Conservation (phyloP, 495 filamentous ascomycete genomes). For the Terfezia claveryi region DNA sequence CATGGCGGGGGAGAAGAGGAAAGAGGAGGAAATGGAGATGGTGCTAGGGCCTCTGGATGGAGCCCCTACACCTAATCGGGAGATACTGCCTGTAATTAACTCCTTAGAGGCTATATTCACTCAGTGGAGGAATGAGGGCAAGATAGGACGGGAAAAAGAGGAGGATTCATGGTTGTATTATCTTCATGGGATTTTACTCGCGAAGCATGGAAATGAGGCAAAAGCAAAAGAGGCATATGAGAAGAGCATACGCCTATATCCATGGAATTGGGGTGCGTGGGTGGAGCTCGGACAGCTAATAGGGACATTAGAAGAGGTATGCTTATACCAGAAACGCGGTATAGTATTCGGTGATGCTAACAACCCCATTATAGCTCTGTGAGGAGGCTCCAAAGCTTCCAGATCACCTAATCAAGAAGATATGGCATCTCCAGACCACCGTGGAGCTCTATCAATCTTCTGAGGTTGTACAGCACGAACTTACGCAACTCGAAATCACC, state of each 20-base stretch:
- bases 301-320: conserved; percentile 60
- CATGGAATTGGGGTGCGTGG: conserved; percentile 96
- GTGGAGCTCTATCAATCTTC: conserved; percentile 80
- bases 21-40: conserved; percentile 94
- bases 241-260: conserved; percentile 60
- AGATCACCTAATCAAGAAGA: conserved; percentile 73
- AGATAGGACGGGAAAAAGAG: conserved; percentile 23
- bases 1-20: conserved; percentile 83
- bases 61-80: conserved; percentile 59
- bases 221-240: conserved; percentile 64
- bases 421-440: conserved; percentile 76
- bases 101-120: conserved; percentile 57
- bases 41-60: conserved; percentile 82
- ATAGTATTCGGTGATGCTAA: neutral
- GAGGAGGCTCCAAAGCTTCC: conserved; percentile 42
- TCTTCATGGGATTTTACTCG: conserved; percentile 75
- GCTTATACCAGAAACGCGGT: conserved; percentile 11
- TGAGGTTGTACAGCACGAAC: conserved; percentile 41
- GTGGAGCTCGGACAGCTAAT: conserved; percentile 55
- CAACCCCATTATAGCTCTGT: conserved; percentile 27
- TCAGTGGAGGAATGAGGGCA: conserved; percentile 33
- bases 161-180: conserved; percentile 93
- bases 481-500: conserved; percentile 55
- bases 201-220: conserved; percentile 72
- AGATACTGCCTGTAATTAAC: conserved; percentile 50